phyloP scores from a whole-genome alignment of 108 stramenopile species.

The Fistulifera solaris region DNA sequence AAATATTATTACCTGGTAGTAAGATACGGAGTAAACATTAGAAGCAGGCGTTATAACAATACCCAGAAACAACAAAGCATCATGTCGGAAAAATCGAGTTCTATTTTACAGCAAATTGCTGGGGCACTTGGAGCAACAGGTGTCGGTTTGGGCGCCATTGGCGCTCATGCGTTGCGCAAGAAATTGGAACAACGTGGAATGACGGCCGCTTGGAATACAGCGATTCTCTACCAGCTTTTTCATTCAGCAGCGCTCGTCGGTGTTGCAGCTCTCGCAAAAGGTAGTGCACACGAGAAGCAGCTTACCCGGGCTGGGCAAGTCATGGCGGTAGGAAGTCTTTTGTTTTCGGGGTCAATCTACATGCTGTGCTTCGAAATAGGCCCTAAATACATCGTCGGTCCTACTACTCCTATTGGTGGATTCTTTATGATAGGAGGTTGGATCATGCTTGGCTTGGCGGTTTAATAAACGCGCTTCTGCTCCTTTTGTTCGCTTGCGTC shows the following conservation, averaged over 20 bases:
- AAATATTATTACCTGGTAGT: too few relatives aligned
- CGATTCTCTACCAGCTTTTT: constrained; percentile 68
- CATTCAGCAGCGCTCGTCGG: constrained; percentile 74
- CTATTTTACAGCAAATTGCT: constrained; percentile 15
- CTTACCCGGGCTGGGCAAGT: constrained; percentile 46
- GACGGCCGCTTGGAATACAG: constrained; percentile 65
- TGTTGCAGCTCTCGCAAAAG: constrained; percentile 22
- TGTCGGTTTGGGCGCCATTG: constrained; percentile 61
- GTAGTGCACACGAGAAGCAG: background rate
- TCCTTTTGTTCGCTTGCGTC: too few relatives aligned
- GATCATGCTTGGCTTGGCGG: constrained; percentile 36
- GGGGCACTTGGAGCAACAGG: constrained; percentile 59
- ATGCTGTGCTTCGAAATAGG: constrained; percentile 55
- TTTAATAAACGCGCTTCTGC: background rate
- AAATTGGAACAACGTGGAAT: constrained; percentile 39
- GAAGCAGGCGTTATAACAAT: too few relatives aligned
- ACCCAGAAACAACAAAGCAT: too few relatives aligned
- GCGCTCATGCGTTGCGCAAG: constrained; percentile 63
- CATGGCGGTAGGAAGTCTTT: constrained; percentile 47
- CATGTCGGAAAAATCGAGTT: too few relatives aligned
- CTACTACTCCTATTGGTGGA: constrained; percentile 85
- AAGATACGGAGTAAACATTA: too few relatives aligned
- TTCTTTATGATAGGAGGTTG: constrained; percentile 75
- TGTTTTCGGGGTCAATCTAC: constrained; percentile 82
- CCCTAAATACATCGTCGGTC: constrained; percentile 62